Evolutionary conservation across 352 stramenopile genomes (phyloP), one percentile per base, ranked within the genome.

Genomic region (Phytophthora tentaculata): DNA sequence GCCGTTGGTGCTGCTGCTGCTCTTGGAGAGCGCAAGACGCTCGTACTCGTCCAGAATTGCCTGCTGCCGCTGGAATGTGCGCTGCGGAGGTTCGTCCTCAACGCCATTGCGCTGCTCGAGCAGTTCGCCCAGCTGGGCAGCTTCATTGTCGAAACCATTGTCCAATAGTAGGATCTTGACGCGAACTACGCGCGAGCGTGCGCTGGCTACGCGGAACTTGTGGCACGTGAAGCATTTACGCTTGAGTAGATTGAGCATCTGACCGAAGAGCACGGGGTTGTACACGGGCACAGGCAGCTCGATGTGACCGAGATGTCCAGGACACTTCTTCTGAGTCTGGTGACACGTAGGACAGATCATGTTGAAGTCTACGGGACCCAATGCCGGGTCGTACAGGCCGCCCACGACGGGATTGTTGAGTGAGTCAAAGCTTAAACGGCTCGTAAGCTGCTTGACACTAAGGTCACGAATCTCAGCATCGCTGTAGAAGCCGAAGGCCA

Each of bases 201-300:
- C 77, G 49, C 86, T 87, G 9, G 86, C 74, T 23, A 96, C 70
- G 63, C 91, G 87, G 69, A 99, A 98, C 70, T 98, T 97, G 87
- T 99, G 97, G 88, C 98, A 99, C 56, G 88, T 94, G 56, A 99
- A 96, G 90, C 98, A 99, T 76, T 99, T 99, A 76, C 90, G 88
- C 73, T 98, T 96, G 66, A 99, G 84, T 28, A 99, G 75, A 51
- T 93, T 97, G 62, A 99, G 81, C 76, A 99, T 81, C 37, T 96
- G 88, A 1, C 61, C 48, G 65, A 99, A 99, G 19, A 99, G 85
- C 43, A 99, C 84, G 0, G 98, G 97, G 79, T 99, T 98, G 75
- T 99, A 99, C 32, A 99, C 86, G 7, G 97, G 97, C 32, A 99
- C 94, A 58, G 94, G 96, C 41, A 99, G 86, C 86, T 99, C 97